Evolutionary conservation across 2,329 filamentous ascomycete genomes (phyloP).

Genomic region (Chaetothyriales sp.): DNA sequence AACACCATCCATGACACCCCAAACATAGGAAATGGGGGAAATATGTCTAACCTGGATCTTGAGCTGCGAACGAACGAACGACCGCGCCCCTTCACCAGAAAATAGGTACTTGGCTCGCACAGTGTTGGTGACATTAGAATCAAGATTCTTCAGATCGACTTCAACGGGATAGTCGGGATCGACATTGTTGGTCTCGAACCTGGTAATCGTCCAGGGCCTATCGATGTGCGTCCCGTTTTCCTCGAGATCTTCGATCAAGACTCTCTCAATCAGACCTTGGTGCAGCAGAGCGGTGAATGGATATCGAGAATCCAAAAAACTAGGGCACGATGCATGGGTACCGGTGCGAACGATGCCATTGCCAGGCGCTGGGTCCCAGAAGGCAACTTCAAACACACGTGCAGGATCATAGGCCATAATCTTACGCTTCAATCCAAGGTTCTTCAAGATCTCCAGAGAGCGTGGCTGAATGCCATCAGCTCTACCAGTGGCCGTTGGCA

Average conservation of each 20-base stretch:
- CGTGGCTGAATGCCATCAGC: conserved; percentile 87
- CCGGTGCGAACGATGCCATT: conserved; percentile 48
- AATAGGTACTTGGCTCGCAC: conserved; percentile 50
- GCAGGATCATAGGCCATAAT: conserved; percentile 82
- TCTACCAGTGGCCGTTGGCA: conserved; percentile 72
- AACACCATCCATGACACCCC: conserved; percentile 55
- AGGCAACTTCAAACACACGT: conserved; percentile 61
- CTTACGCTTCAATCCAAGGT: conserved; percentile 75
- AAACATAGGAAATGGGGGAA: conserved; percentile 50
- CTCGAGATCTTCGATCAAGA: conserved; percentile 48
- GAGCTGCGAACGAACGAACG: conserved; percentile 48
- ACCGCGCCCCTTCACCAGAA: conserved; percentile 48
- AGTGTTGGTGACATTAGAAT: conserved; percentile 56
- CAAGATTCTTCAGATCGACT: conserved; percentile 62
- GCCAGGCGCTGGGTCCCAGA: conserved; percentile 46
- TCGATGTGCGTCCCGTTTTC: conserved; percentile 44
- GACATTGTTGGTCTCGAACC: conserved; percentile 46
- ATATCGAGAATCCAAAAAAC: conserved; percentile 57
- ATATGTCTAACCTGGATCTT: conserved; percentile 53
- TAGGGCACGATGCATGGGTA: conserved; percentile 76
- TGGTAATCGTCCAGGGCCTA: conserved; percentile 48
- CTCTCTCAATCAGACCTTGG: conserved; percentile 49
- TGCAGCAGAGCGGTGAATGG: conserved; percentile 51
- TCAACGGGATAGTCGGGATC: conserved; percentile 64
- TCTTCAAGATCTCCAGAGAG: conserved; percentile 71